phyloP scores from a whole-genome alignment of 2,329 filamentous ascomycete genomes.

The Epichloe typhina region DNA sequence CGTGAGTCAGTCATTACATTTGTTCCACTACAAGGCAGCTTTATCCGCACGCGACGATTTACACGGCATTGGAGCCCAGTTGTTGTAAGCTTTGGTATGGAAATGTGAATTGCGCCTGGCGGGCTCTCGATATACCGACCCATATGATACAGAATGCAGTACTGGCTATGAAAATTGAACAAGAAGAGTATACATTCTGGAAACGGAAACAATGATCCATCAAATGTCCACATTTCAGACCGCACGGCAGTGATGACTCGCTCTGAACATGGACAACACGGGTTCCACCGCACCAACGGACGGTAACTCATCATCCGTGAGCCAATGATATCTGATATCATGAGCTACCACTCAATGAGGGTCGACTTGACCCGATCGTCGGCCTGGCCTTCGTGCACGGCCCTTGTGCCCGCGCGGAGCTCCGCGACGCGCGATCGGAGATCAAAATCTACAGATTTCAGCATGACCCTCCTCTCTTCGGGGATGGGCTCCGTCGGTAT shows the following conservation, averaged over 20 bases:
- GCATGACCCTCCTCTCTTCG: conserved; percentile 41
- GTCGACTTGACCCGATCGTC: conserved; percentile 35
- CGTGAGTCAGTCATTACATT: too few relatives aligned
- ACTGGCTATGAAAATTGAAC: too few relatives aligned
- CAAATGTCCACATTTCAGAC: not conserved
- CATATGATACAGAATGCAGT: too few relatives aligned
- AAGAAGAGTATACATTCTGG: too few relatives aligned
- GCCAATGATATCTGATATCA: too few relatives aligned
- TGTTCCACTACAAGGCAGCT: too few relatives aligned
- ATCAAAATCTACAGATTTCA: conserved; percentile 43
- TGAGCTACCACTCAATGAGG: conserved; percentile 31
- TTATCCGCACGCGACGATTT: too few relatives aligned
- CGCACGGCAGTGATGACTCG: not conserved
- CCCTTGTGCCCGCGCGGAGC: conserved; percentile 40
- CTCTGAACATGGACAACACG: not conserved
- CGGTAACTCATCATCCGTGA: not conserved
- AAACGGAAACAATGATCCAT: too few relatives aligned
- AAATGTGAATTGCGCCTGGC: too few relatives aligned
- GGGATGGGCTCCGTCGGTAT: conserved; percentile 24
- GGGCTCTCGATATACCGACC: too few relatives aligned
- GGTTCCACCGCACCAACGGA: not conserved
- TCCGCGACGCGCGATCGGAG: conserved; percentile 36
- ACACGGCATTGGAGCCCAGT: too few relatives aligned
- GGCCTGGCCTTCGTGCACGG: conserved; percentile 30
- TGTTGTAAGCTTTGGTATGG: too few relatives aligned